phyloP scores from a whole-genome alignment of 2,329 filamentous ascomycete species.

The Chaetomium sp. region DNA sequence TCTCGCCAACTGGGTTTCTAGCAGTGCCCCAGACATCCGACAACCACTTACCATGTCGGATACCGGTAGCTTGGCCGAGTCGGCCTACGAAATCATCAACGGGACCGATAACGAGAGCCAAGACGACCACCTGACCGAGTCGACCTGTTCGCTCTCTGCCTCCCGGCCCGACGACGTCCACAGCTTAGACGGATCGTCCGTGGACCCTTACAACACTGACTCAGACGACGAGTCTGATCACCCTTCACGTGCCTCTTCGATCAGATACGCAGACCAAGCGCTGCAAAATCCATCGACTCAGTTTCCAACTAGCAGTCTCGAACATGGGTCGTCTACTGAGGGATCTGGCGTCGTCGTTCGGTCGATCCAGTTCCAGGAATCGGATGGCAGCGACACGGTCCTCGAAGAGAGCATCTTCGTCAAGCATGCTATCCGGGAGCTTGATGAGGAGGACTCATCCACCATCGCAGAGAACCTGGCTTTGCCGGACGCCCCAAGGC shows the following conservation, averaged over 20 bases:
- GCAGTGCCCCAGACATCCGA: conserved; percentile 61
- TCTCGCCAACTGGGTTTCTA: conserved; percentile 62
- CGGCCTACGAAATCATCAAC: conserved; percentile 59
- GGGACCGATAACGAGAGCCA: conserved; percentile 54
- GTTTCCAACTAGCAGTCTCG: conserved; percentile 34
- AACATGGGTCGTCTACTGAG: conserved; percentile 29
- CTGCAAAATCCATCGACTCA: conserved; percentile 47
- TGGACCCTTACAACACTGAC: conserved; percentile 45
- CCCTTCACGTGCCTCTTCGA: conserved; percentile 43
- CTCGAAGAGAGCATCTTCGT: conserved; percentile 47
- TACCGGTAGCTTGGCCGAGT: conserved; percentile 56
- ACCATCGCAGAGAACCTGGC: conserved; percentile 40
- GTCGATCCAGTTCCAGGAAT: conserved; percentile 52
- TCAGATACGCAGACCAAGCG: conserved; percentile 54
- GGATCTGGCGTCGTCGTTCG: conserved; percentile 32
- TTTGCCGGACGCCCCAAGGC: conserved; percentile 41
- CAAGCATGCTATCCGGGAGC: conserved; percentile 50
- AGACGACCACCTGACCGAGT: conserved; percentile 52
- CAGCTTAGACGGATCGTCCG: conserved; percentile 54
- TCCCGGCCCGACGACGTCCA: conserved; percentile 55
- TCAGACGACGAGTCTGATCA: conserved; percentile 47
- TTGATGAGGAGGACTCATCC: conserved; percentile 46
- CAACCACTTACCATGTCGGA: conserved; percentile 46
- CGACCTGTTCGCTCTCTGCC: conserved; percentile 54
- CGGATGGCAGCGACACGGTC: conserved; percentile 38